Base-by-base conservation (phyloP, 192 early-diverging fungal genomes). In the Jimgerdemannia lactiflua region DNA sequence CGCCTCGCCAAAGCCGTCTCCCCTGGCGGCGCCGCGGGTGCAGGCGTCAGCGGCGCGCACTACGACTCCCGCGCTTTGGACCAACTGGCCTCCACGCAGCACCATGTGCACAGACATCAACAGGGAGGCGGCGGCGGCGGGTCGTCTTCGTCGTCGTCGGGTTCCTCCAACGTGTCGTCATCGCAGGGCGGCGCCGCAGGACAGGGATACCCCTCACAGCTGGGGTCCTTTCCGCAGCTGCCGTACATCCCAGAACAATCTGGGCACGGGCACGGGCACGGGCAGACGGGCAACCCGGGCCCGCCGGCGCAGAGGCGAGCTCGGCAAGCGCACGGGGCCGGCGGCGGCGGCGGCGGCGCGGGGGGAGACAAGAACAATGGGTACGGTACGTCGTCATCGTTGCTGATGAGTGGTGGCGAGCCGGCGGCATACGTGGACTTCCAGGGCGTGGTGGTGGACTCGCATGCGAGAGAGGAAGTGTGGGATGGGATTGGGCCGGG, bases 1-100 rank as follows among this genome's bases (percentile, higher is more conserved):
- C 59, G 73, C 72, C 67, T 68, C 19, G 19, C 67, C 19, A 68
- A 68, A 68, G 67, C 67, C 19, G 67, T 68, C 19, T 68, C 67
- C 19, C 67, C 67, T 68, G 18, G 19, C 67, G 67, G 67, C 40
- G 67, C 67, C 19, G 67, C 67, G 6, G 67, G 67, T 41, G 40
- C 29, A 0, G 67, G 67, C 19, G 40, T 68, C 19, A 68, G 67
- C 18, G 67, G 67, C 40, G 67, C 40, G 9, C 67, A 68, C 19
- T 68, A 68, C 40, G 40, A 20, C 18, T 41, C 29, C 29, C 19
- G 18, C 7, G 67, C 18, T 39, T 9, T 39, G 67, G 67, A 68
- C 9, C 67, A 68, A 2, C 40, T 68, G 18, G 6, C 67, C 6
- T 41, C 29, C 6, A 20, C 67, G 29, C 29, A 68, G 19, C 67